Evolutionary conservation across 768 basidiomycete genomes (phyloP), one percentile per base, ranked within the genome.

Genomic region (Boletus eberwhitei): DNA sequence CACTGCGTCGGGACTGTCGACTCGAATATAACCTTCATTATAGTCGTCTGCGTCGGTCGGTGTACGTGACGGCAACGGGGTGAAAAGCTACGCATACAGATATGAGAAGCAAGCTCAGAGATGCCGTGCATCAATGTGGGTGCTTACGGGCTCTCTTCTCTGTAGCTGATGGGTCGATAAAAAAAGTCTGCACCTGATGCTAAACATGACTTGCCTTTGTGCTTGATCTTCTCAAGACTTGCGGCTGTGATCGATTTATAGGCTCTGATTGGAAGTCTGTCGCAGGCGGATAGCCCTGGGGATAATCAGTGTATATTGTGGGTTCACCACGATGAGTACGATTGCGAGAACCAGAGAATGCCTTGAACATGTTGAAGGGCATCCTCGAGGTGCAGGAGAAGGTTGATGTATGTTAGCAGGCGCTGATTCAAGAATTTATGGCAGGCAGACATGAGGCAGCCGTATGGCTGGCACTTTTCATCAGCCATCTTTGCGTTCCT

Each of bases 331-430:
- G 69, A 44, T 67, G 60, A 24, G 44, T 31, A 36, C 69, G 69
- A 59, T 58, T 72, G 66, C 69, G 69, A 52, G 67, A 70, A 57
- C 71, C 60, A 53, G 67, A 57, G 45, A 71, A 67, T 59, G 65
- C 69, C 59, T 71, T 71, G 60, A 71, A 71, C 71, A 71, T 71
- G 58, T 71, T 73, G 55, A 71, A 73, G 57, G 69, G 69, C 69
- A 71, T 71, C 52, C 67, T 69, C 64, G 50, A 53, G 57, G 64
- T 53, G 51, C 48, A 48, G 46, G 54, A 47, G 51, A 59, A 54
- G 63, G 44, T 31, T 60, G 58, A 44, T 60, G 58, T 32, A 56
- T 57, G 57, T 40, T 41, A 41, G 38, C 36, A 47, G 41, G 16
- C 24, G 47, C 42, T 55, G 59, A 47, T 49, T 52, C 52, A 50